These are phyloP conservation scores for Neurospora sp. DNA, from an alignment of 495 filamentous ascomycete species.

Conservation along the genomic window DNA sequence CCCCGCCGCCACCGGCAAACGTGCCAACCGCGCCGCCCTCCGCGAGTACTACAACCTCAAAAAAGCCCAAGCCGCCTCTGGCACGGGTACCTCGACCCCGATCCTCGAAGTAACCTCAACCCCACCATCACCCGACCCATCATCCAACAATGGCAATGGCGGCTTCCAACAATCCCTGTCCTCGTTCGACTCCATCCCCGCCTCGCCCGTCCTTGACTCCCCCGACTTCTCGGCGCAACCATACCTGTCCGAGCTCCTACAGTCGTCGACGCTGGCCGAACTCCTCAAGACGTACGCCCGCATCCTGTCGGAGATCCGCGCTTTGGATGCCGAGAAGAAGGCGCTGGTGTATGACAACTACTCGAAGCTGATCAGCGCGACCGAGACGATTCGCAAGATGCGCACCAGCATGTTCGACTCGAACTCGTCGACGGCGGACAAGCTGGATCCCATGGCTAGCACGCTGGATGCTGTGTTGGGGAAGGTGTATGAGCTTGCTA, in stretches of 20 bases:
- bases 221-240: constrained; percentile 43
- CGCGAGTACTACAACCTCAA: constrained; percentile 92
- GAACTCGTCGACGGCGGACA: constrained; percentile 26
- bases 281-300: constrained; percentile 54
- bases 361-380: constrained; percentile 86
- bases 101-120: constrained; percentile 31
- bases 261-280: constrained; percentile 52
- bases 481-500: constrained; percentile 72
- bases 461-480: constrained; percentile 69
- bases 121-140: constrained; percentile 8
- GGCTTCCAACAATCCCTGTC: constrained; percentile 14
- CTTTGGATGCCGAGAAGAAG: constrained; percentile 89
- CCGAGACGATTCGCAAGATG: constrained; percentile 85
- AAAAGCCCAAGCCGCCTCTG: constrained; percentile 17
- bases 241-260: constrained; percentile 56
- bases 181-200: constrained; percentile 24
- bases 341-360: constrained; percentile 98
- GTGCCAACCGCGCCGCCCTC: constrained; percentile 60
- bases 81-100: constrained; percentile 14
- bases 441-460: constrained; percentile 55
- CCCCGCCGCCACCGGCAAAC: constrained; percentile 34
- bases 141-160: constrained; percentile 18
- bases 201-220: constrained; percentile 43
- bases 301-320: constrained; percentile 67
- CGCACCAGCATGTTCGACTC: constrained; percentile 47